Evolutionary conservation across 2,329 filamentous ascomycete genomes (phyloP), one percentile per base, ranked within the genome.

Genomic region (Talaromyces sp.): DNA sequence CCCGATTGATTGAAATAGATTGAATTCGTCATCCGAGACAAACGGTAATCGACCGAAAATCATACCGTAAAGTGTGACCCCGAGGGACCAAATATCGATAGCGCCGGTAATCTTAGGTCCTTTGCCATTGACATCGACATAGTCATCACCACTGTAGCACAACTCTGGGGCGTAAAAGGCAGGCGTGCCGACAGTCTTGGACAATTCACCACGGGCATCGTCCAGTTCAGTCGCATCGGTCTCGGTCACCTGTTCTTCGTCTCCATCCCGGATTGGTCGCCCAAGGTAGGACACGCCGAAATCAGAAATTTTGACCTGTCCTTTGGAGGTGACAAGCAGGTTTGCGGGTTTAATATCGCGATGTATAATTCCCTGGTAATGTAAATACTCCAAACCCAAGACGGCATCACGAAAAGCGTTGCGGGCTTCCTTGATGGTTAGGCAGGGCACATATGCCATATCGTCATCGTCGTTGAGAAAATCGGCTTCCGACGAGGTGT

Each of bases 261-360:
- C 91, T 57, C 89, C 90, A 53, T 96, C 91, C 43, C 90, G 84
- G 61, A 92, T 89, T 1, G 91, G 91, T 56, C 91, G 87, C 29
- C 94, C 94, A 64, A 99, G 91, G 74, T 97, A 99, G 1, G 94
- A 99, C 1, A 99, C 94, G 32, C 94, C 94, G 78, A 99, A 99
- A 71, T 99, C 94, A 5, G 94, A 97, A 62, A 99, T 99, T 80
- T 99, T 99, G 70, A 97, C 91, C 14, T 88, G 87, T 67, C 92
- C 87, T 64, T 92, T 88, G 67, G 80, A 87, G 56, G 91, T 95
- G 80, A 93, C 92, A 7, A 99, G 81, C 7, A 99, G 82, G 72
- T 97, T 97, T 41, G 93, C 92, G 1, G 90, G 90, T 71, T 92
- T 93, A 74, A 93, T 92, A 69, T 93, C 90, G 55, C 90, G 85